A percentile compares a stretch with the other conserved stretches of the same genome.
Conservation (phyloP, 1,139 yeast genomes). For the Pichia sorboxylosa region DNA sequence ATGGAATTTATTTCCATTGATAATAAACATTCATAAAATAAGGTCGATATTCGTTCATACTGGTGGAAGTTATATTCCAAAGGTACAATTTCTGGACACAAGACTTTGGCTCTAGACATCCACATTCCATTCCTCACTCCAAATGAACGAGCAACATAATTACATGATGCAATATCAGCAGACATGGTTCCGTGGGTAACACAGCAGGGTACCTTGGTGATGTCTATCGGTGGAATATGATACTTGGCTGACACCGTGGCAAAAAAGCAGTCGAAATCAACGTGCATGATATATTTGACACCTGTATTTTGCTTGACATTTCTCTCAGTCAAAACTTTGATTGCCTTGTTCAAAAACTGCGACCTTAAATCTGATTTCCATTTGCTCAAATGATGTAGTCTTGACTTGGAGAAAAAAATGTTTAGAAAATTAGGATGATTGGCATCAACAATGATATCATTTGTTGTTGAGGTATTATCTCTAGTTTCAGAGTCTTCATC, state of each 20-base stretch:
- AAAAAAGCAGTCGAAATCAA: conserved; percentile 91
- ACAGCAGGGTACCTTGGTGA: conserved; percentile 55
- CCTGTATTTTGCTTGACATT: background rate
- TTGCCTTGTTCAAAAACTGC: conserved; percentile 38
- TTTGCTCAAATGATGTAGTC: conserved; percentile 77
- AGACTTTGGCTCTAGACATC: conserved; percentile 49
- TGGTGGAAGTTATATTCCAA: conserved; percentile 65
- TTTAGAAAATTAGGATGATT: conserved; percentile 65
- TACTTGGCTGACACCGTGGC: conserved; percentile 69
- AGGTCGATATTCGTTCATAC: conserved; percentile 52
- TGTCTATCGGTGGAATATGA: conserved; percentile 40
- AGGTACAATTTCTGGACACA: conserved; percentile 54
- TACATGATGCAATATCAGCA: conserved; percentile 85
- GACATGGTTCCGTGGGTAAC: conserved; percentile 71
- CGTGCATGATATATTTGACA: conserved; percentile 45
- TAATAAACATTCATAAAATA: conserved; percentile 37
- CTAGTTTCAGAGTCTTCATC: background rate
- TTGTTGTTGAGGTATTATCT: background rate
- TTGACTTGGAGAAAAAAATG: conserved; percentile 64
- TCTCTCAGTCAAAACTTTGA: conserved; percentile 16
- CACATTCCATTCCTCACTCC: conserved; percentile 90
- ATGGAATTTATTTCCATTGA: conserved; percentile 42
- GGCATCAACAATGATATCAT: conserved; percentile 36
- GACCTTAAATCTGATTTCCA: conserved; percentile 75
- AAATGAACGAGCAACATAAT: conserved; percentile 62